Evolutionary conservation across 257 asterid genomes (phyloP), one percentile per base, ranked within the genome.

Genomic region (Perilla frutescens): DNA sequence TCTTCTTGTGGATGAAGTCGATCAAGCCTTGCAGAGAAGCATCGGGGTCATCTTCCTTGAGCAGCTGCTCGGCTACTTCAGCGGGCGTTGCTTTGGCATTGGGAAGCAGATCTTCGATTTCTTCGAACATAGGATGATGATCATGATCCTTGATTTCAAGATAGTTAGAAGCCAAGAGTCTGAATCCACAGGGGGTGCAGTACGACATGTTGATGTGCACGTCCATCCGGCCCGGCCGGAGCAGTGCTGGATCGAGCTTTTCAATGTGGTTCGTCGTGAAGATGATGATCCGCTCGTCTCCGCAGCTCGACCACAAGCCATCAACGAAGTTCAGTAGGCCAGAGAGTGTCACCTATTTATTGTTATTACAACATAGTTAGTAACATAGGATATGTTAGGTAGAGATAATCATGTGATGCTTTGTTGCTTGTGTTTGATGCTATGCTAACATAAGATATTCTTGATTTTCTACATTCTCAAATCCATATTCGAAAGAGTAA

Each of bases 221-320:
- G 61, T 91, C 97, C 97, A 91, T 91, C 1, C 94, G 81, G 1
- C 96, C 91, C 0, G 97, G 92, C 4, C 96, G 84, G 26, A 89
- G 68, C 55, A 91, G 60, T 0, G 94, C 96, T 3, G 90, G 89
- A 54, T 90, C 96, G 1, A 89, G 80, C 83, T 85, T 85, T 12
- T 89, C 93, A 0, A 78, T 32, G 83, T 87, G 92, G 62, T 89
- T 87, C 3, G 92, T 89, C 0, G 96, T 87, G 87, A 89, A 89
- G 10, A 89, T 84, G 48, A 89, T 87, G 77, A 89, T 84, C 67
- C 96, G 79, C 60, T 86, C 92, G 8, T 85, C 92, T 0, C 92
- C 96, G 14, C 91, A 82, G 54, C 92, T 85, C 13, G 96, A 90
- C 92, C 96, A 90, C 68, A 90, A 73, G 7, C 92, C 96, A 26